Evolutionary conservation across 192 early-diverging fungal genomes (phyloP).

Genomic region (Backusella westeae): DNA sequence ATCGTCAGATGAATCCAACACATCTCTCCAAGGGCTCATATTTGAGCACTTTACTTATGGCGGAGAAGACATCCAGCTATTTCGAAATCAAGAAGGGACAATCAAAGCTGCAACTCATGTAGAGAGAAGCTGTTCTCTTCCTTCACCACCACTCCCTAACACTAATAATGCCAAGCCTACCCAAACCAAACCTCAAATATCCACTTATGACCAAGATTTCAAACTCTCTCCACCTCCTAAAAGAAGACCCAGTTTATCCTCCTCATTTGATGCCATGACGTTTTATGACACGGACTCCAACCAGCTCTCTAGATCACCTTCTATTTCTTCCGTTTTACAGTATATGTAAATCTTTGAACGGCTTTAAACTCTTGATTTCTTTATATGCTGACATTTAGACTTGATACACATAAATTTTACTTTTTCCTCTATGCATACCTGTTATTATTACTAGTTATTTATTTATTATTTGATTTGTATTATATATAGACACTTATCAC

Average conservation of each 20-base stretch:
- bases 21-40: background rate
- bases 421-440: background rate
- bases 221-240: conserved; percentile 9
- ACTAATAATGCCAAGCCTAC: background rate
- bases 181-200: background rate
- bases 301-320: background rate
- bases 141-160: background rate
- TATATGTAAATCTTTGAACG: background rate
- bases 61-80: conserved; percentile 11
- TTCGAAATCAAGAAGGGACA: background rate
- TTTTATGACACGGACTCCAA: background rate
- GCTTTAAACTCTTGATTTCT: background rate
- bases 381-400: background rate
- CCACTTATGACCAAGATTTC: conserved; percentile 9
- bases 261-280: conserved; percentile 2
- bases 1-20: background rate
- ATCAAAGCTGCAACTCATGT: background rate
- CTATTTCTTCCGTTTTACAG: conserved; percentile 5
- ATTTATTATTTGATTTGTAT: background rate
- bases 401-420: background rate
- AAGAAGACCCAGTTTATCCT: conserved; percentile 5
- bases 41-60: conserved; percentile 22
- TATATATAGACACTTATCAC: background rate
- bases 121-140: background rate
- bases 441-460: background rate